These are phyloP conservation scores for Mycena belliarum DNA, from an alignment of 768 basidiomycete species.

Conservation along the genomic window DNA sequence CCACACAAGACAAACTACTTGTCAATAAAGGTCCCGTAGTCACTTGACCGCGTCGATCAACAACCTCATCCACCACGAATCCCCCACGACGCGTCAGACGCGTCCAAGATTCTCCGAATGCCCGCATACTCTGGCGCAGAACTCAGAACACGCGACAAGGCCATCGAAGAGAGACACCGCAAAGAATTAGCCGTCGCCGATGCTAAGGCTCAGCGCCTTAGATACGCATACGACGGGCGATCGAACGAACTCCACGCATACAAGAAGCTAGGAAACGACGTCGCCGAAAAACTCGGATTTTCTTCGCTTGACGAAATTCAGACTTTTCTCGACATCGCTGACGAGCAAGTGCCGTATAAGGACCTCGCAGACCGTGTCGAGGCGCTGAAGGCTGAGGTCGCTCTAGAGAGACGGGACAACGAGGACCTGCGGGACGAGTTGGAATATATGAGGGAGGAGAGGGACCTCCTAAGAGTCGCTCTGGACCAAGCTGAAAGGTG, in stretches of 20 bases:
- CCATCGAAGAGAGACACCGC: slow-evolving; percentile 35
- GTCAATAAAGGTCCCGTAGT: not conserved
- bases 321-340: slow-evolving; percentile 38
- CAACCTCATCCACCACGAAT: not conserved
- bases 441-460: slow-evolving; percentile 36
- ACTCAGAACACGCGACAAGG: slow-evolving; percentile 39
- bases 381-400: slow-evolving; percentile 28
- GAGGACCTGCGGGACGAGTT: slow-evolving; percentile 48
- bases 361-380: slow-evolving; percentile 38
- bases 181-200: slow-evolving; percentile 34
- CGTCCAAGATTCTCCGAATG: not conserved
- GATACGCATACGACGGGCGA: slow-evolving; percentile 35
- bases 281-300: slow-evolving; percentile 48
- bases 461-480: slow-evolving; percentile 1
- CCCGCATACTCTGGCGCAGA: slow-evolving; percentile 32
- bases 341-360: slow-evolving; percentile 34
- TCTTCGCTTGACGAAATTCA: slow-evolving; percentile 44
- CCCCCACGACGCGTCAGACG: slow-evolving; percentile 14
- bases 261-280: slow-evolving; percentile 35
- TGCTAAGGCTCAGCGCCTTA: slow-evolving; percentile 33
- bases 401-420: slow-evolving; percentile 2
- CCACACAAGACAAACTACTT: too few species aligned
- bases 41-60: slow-evolving; percentile 11
- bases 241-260: slow-evolving; percentile 41
- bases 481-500: slow-evolving; percentile 8